phyloP scores from a whole-genome alignment of 78 protist species.

The Dictyostelium discoideum region DNA sequence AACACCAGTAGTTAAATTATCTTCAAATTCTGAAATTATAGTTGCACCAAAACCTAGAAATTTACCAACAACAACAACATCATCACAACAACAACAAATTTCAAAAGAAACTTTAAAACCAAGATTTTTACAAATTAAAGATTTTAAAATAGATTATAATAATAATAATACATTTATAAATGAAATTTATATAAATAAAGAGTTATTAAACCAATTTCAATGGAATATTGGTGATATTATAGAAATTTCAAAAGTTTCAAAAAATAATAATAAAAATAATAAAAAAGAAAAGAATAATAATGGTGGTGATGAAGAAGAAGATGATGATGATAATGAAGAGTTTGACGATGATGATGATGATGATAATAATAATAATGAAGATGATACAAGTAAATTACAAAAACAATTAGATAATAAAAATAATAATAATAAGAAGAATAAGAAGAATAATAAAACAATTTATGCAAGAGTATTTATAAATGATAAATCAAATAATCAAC shows the following conservation, averaged over 20 bases:
- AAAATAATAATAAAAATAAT: not conserved
- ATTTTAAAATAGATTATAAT: not conserved
- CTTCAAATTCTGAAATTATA: conserved; percentile 35
- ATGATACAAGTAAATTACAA: not conserved
- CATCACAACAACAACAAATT: not conserved
- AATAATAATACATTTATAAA: not conserved
- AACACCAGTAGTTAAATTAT: conserved; percentile 1
- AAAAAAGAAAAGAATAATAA: not conserved
- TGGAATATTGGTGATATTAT: conserved; percentile 61
- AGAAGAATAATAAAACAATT: not conserved
- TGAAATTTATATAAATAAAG: not conserved
- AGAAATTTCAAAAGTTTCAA: conserved; percentile 16
- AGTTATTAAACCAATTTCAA: conserved; percentile 13
- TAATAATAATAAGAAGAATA: not conserved
- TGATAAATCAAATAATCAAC: not conserved
- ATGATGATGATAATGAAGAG: not conserved
- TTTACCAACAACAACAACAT: not conserved
- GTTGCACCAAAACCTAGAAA: conserved; percentile 79
- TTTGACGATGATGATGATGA: not conserved
- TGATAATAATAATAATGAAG: not conserved
- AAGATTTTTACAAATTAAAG: conserved; percentile 17
- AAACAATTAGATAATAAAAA: not conserved
- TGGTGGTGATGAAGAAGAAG: not conserved
- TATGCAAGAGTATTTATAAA: not conserved
- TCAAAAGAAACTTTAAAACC: conserved; percentile 22